phyloP scores from a whole-genome alignment of 371 early-diverging fungal genomes.

The Mucor ambiguus region DNA sequence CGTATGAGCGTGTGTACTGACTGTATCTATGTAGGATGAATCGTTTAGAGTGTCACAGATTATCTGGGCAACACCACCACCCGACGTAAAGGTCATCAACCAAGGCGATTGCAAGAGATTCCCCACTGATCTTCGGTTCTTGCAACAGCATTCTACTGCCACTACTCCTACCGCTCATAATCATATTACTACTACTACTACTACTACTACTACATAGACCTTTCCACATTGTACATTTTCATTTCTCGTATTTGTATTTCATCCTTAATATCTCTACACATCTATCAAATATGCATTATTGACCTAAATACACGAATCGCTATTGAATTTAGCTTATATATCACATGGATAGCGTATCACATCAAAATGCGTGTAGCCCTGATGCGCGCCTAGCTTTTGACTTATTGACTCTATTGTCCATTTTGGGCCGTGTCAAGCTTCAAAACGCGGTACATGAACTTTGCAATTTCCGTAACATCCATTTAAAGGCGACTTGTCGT shows the following conservation, averaged over 20 bases:
- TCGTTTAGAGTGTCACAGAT: conserved; percentile 50
- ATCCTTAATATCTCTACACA: background rate
- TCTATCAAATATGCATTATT: too few relatives aligned
- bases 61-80: conserved; percentile 48
- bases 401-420: background rate
- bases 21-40: conserved; percentile 27
- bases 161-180: background rate
- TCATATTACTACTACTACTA: background rate
- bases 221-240: background rate
- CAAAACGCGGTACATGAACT: background rate
- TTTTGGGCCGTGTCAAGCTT: background rate
- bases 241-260: background rate
- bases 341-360: background rate
- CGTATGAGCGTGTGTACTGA: background rate
- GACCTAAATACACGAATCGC: too few relatives aligned
- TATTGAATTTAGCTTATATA: too few relatives aligned
- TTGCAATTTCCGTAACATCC: background rate
- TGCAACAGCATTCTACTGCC: background rate
- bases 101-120: conserved; percentile 36
- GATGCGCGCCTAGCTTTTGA: background rate
- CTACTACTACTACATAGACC: background rate
- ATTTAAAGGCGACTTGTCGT: background rate
- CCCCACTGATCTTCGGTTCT: conserved; percentile 32
- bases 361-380: background rate
- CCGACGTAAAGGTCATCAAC: conserved; percentile 5